A percentile compares a stretch with the other conserved stretches of the same genome.
Evolutionary conservation across 495 filamentous ascomycete genomes (phyloP).

Genomic region (Aspergillus saccharolyticus): DNA sequence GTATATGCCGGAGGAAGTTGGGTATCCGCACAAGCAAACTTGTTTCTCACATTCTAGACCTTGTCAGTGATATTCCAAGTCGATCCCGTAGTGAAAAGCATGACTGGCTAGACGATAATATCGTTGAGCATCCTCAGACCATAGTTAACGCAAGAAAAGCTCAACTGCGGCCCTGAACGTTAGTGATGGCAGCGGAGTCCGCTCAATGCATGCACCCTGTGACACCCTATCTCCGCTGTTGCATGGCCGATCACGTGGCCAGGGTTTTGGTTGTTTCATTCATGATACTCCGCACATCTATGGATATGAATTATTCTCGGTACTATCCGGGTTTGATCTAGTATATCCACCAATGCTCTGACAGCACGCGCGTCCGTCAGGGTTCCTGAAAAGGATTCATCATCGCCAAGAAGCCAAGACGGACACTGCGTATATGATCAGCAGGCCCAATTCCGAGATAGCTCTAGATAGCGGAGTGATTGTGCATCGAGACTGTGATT

Average conservation of each 20-base stretch:
- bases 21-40: no score
- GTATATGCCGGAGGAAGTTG: no score
- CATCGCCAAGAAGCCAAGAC: not conserved
- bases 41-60: no score
- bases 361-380: not conserved
- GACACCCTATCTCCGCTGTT: not conserved
- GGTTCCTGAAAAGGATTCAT: constrained; percentile 1
- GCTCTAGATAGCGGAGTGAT: not conserved
- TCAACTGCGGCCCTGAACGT: not conserved
- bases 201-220: not conserved
- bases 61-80: no score
- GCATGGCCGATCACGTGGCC: not conserved
- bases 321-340: not conserved
- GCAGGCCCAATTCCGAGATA: not conserved
- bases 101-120: no score
- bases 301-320: not conserved
- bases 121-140: no score
- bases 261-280: not conserved
- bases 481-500: not conserved
- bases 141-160: no score
- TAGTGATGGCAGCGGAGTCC: not conserved
- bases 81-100: no score
- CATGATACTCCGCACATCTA: not conserved
- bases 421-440: not conserved
- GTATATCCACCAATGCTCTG: not conserved